Base-by-base conservation (phyloP, 179 eudicot genomes). In the Beta lomatogona region DNA sequence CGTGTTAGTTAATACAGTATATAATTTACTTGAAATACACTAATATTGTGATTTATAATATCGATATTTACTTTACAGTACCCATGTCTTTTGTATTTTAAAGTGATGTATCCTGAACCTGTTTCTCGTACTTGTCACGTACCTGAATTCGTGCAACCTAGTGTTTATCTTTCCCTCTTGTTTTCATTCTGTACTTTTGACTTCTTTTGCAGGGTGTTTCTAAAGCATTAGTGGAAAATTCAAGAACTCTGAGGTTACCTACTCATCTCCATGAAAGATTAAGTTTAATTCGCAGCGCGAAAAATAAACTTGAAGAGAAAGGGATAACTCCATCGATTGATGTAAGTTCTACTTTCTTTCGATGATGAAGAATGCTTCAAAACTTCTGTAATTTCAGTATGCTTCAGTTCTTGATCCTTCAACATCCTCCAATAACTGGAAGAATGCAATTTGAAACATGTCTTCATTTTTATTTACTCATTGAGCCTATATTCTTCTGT, bases 251-350 rank as follows among this genome's bases (percentile, higher is more conserved):
- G 75, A 90, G 97, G 85, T 86, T 96, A 88, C 97, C 99, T 16
- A 91, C 89, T 80, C 89, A 92, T 88, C 79, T 96, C 82, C 98
- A 91, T 64, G 98, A 91, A 89, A 91, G 99, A 82, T 86, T 94
- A 71, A 82, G 89, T 85, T 79, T 91, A 82, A 94, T 95, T 71
- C 90, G 92, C 64, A 91, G 86, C 80, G 97, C 98, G 19, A 95
- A 95, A 88, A 77, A 41, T 75, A 94, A 79, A 78, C 89, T 95
- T 60, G 86, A 89, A 90, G 93, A 89, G 85, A 86, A 86, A 82
- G 98, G 99, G 88, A 88, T 96, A 76, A 82, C 81, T 83, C 98
- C 99, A 68, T 87, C 99, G 0, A 84, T 91, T 61, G 94, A 92
- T 79, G 99, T 94, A 88, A 89, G 98, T 85, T 66, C 72, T 76